Evolutionary conservation across 1,139 yeast species (phyloP).

Genomic region (Scheffersomyces lignicola): DNA sequence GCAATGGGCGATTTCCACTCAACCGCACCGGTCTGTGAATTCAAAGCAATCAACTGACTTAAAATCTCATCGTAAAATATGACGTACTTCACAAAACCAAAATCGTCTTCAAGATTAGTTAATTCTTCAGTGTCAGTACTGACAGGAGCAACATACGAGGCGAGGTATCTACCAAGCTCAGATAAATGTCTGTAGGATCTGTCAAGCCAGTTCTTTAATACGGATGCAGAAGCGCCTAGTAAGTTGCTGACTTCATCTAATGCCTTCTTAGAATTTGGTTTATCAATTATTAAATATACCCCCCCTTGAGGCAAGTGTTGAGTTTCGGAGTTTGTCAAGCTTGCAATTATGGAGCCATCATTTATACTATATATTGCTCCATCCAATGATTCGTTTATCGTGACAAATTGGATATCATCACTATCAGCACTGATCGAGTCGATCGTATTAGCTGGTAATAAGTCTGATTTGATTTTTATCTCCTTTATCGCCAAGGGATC

Average conservation of each 20-base stretch:
- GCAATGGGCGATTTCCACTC: conserved; percentile 26
- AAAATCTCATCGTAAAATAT: conserved; percentile 26
- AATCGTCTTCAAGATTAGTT: conserved; percentile 19
- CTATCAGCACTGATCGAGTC: conserved; percentile 11
- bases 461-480: conserved; percentile 11
- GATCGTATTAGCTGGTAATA: conserved; percentile 6
- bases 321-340: conserved; percentile 6
- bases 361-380: conserved; percentile 14
- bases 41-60: conserved; percentile 28
- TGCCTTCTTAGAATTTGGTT: conserved; percentile 29
- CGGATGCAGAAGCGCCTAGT: conserved; percentile 28
- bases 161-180: conserved; percentile 32
- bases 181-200: conserved; percentile 35
- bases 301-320: conserved; percentile 11
- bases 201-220: conserved; percentile 28
- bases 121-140: conserved; percentile 3
- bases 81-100: conserved; percentile 36
- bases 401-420: conserved; percentile 9
- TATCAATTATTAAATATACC: conserved; percentile 20
- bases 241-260: conserved; percentile 32
- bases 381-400: conserved; percentile 7
- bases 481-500: conserved; percentile 17
- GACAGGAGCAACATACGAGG: conserved; percentile 12
- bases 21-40: conserved; percentile 27
- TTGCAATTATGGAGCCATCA: conserved; percentile 11